Base-by-base conservation (phyloP, 1,284 basidiomycete species). In the Vanrija sp. region DNA sequence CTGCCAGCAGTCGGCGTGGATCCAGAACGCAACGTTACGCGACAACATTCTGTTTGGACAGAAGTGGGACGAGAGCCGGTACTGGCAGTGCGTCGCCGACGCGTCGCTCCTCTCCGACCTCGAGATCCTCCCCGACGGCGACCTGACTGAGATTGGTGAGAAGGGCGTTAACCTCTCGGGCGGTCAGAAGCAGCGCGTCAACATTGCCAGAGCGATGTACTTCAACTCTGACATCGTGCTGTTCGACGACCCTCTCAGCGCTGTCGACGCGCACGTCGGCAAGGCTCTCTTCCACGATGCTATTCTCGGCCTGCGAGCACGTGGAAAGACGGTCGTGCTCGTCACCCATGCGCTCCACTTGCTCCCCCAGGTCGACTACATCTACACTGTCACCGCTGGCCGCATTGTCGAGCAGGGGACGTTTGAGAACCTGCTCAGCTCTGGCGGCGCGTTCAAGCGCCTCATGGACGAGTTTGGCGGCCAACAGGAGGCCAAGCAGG, bases 241-340 rank as follows among this genome's bases (percentile, higher is more conserved):
- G 23, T 85, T 91, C 54, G 89, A 92, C 63, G 89, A 92, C 63
- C 87, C 88, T 6, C 78, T 87, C 15, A 85, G 83, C 6, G 86
- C 87, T 27, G 80, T 90, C 24, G 89, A 89, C 68, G 89, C 90
- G 3, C 89, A 93, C 63, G 90, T 95, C 41, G 90, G 89, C 41
- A 88, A 87, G 68, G 81, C 84, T 7, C 44, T 95, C n/a, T 92
- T 95, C 78, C 83, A 87, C 64, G 85, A 92, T 57, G 88, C 92
- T 20, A 81, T 94, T 54, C 79, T 85, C 54, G 82, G 84, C 57
- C 80, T 78, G 14, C 70, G 80, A 3, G 60, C 66, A 1, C 38
- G 25, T 8, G 83, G 82, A 54, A 89, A 89, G 72, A 93, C 91
- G 8, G 83, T 89, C 22, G 78, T 94, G 23, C 83, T 94, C 37